These are phyloP conservation scores for Glebionis coronaria DNA, from an alignment of 129 eudicot genomes.

Conservation along the genomic window DNA sequence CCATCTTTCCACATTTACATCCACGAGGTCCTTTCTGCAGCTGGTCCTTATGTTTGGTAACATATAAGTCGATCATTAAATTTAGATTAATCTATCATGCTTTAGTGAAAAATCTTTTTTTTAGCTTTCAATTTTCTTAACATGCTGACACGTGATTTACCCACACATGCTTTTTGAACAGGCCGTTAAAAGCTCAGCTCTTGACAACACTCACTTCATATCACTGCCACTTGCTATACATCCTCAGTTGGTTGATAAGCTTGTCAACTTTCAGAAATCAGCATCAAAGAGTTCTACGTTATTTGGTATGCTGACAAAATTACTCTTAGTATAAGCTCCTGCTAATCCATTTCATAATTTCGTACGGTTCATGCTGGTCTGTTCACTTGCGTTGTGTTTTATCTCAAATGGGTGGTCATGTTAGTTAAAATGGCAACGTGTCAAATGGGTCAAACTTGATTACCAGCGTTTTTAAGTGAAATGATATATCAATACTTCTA, in stretches of 20 bases:
- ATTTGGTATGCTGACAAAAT: conserved; percentile 40
- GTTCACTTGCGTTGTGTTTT: too few species aligned
- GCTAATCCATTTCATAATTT: neutral
- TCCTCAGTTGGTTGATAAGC: conserved; percentile 68
- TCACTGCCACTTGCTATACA: conserved; percentile 82
- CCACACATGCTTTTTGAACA: conserved; percentile 28
- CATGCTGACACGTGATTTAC: too few species aligned
- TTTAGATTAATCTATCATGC: too few species aligned
- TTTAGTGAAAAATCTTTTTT: too few species aligned
- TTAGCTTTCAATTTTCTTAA: too few species aligned
- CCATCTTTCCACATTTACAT: neutral
- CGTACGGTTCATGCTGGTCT: too few species aligned
- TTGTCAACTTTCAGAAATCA: conserved; percentile 57
- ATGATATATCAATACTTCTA: neutral
- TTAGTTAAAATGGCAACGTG: too few species aligned
- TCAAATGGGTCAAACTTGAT: neutral
- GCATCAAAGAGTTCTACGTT: conserved; percentile 39
- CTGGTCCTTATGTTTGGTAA: too few species aligned
- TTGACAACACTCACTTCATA: conserved; percentile 76
- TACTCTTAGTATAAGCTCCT: neutral
- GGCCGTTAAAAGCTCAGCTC: conserved; percentile 59
- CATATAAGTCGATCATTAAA: too few species aligned
- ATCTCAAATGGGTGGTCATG: too few species aligned
- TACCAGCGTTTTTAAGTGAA: neutral
- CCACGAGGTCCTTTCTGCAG: too few species aligned